phyloP scores from a whole-genome alignment of 306 rosid genomes.

The Cucumis cinereus region DNA sequence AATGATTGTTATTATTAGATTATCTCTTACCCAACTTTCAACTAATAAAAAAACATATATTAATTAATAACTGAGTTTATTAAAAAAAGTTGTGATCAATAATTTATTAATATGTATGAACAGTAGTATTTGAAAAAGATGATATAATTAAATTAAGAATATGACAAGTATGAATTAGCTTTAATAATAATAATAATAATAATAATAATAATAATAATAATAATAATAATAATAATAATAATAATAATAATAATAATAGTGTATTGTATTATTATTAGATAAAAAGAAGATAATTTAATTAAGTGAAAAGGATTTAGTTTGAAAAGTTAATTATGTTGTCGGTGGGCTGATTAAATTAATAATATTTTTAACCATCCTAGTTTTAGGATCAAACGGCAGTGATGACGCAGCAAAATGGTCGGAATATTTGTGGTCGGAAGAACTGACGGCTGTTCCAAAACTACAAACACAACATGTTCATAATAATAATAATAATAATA shows the following conservation, averaged over 20 bases:
- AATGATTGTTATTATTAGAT: neutral
- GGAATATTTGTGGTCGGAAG: constrained; percentile 2
- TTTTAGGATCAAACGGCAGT: neutral
- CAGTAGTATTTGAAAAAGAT: too few species aligned
- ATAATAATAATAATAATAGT: neutral
- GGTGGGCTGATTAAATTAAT: neutral
- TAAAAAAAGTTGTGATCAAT: too few species aligned
- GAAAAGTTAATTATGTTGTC: constrained; percentile 5
- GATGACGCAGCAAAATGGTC: neutral
- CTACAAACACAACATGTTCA: neutral
- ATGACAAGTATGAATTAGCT: too few species aligned
- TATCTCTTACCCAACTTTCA: neutral
- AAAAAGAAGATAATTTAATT: neutral
- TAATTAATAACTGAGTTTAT: neutral
- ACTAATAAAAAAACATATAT: neutral
- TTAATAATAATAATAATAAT: too few species aligned
- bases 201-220: too few species aligned
- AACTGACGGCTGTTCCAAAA: neutral
- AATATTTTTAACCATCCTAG: neutral
- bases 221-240: too few species aligned
- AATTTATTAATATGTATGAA: too few species aligned
- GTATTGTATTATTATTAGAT: neutral
- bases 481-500: neutral
- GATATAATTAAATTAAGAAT: too few species aligned
- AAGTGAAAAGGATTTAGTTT: neutral